Conservation (phyloP, 148 eudicot species). For the Vaccinium darrowii region DNA sequence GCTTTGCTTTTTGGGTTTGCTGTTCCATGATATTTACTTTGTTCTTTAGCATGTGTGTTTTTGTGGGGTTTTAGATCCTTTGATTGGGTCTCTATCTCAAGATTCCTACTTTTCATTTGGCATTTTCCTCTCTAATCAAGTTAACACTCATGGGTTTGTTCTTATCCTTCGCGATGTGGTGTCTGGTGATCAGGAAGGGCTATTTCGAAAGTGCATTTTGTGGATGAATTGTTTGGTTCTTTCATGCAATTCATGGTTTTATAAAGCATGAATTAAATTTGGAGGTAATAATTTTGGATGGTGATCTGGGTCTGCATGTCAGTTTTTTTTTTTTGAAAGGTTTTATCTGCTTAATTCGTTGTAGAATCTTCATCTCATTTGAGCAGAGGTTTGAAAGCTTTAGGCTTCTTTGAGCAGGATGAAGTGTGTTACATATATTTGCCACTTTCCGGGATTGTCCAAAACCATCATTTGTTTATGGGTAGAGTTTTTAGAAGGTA, state of each 20-base stretch:
- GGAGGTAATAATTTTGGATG: constrained; percentile 6
- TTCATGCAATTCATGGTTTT: background rate
- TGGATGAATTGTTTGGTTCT: constrained; percentile 16
- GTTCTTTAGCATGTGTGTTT: constrained; percentile 38
- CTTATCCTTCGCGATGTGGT: constrained; percentile 39
- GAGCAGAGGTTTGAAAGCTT: background rate
- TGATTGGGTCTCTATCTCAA: constrained; percentile 45
- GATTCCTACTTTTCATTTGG: constrained; percentile 46
- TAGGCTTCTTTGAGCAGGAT: background rate
- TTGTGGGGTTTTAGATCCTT: constrained; percentile 32
- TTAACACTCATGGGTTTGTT: constrained; percentile 30
- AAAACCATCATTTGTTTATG: no score
- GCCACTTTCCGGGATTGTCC: no score
- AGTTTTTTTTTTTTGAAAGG: background rate
- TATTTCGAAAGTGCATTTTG: constrained; percentile 23
- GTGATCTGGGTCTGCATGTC: constrained; percentile 18
- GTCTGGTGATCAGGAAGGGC: constrained; percentile 25
- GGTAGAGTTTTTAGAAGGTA: no score
- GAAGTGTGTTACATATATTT: no score
- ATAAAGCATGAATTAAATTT: background rate
- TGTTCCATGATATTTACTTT: constrained; percentile 18
- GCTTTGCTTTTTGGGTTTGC: constrained; percentile 39
- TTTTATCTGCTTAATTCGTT: background rate
- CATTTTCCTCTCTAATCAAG: constrained; percentile 28
- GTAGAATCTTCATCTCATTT: background rate